These are phyloP conservation scores for Micromonas commoda DNA, from an alignment of 139 green algal species.

Conservation along the genomic window DNA sequence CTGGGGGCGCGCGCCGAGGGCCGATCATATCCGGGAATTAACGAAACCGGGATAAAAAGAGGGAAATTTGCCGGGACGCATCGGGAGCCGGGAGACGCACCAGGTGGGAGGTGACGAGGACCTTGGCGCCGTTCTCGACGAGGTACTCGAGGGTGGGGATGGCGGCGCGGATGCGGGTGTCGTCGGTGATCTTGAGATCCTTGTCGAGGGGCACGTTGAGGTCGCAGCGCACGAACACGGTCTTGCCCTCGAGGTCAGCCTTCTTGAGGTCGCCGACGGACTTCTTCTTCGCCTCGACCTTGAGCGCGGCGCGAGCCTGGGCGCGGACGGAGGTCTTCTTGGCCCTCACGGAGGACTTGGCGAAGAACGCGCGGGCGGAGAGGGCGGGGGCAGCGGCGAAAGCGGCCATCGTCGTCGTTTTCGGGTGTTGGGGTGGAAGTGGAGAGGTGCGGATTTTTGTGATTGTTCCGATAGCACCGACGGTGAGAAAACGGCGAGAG, in stretches of 20 bases:
- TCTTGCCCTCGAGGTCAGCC: constrained; percentile 92
- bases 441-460: not conserved
- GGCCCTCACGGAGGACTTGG: not conserved
- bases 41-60: not conserved
- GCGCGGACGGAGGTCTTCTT: not conserved
- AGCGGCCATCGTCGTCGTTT: not conserved
- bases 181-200: constrained; percentile 86
- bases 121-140: constrained; percentile 92
- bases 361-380: not conserved
- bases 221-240: constrained; percentile 68
- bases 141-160: constrained; percentile 88
- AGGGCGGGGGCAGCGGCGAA: not conserved
- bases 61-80: not conserved
- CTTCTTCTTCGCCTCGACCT: constrained; percentile 62
- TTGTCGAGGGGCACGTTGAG: constrained; percentile 98
- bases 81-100: constrained; percentile 41
- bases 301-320: not conserved
- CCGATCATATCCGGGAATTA: no score
- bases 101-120: constrained; percentile 93
- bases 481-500: no score
- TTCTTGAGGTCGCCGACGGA: constrained; percentile 83
- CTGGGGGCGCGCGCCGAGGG: no score
- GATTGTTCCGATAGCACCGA: no score
- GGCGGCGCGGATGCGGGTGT: constrained; percentile 94
- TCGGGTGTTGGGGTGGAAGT: not conserved